Evolutionary conservation across 73 alveolate genomes (phyloP), one percentile per base, ranked within the genome.

Genomic region (Paramecium octaurelia): DNA sequence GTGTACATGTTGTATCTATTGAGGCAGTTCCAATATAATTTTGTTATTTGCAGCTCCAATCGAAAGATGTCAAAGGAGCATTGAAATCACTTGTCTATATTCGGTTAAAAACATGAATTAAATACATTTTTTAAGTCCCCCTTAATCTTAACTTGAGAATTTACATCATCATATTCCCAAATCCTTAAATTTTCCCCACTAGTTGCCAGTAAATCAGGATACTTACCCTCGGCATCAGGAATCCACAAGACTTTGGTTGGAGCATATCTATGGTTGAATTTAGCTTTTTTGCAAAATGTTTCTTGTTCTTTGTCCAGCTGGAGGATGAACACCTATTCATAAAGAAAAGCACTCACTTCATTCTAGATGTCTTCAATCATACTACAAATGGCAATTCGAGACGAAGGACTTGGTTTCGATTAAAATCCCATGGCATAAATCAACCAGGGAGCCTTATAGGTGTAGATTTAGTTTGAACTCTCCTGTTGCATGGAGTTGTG

Each of bases 1-100:
- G 97, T 20, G 99, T 98, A 93, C 99, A 98, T 14, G 99, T 98
- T 7, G 99, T 98, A 94, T 98, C 99, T 27, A 98, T 95, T 27
- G 99, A 96, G 14, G 99, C 98, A 24, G 99, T 98, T 6, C 99
- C 99, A 12, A 98, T 93, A 88, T 96, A 95, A 88, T 97, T 96
- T 83, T 95, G 97, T 69, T 96, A 95, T 83, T 93, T 95, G 11
- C 93, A 92, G 70, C 98, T 98, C 99, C 99, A 98, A 93, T 98
- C 99, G 73, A 98, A 98, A 5, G 99, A 97, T 3, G 99, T 98
- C 93, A 98, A 85, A 14, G 99, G 99, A 8, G 99, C 99, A 18
- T 95, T 83, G 43, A 92, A 93, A 29, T 93, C 96, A 89, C 88
- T 93, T 23, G 75, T 57, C 92, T 84, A 21, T 7, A n/a, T 54